phyloP scores from a whole-genome alignment of 2,329 filamentous ascomycete species.

The Botrytis fragariae region DNA sequence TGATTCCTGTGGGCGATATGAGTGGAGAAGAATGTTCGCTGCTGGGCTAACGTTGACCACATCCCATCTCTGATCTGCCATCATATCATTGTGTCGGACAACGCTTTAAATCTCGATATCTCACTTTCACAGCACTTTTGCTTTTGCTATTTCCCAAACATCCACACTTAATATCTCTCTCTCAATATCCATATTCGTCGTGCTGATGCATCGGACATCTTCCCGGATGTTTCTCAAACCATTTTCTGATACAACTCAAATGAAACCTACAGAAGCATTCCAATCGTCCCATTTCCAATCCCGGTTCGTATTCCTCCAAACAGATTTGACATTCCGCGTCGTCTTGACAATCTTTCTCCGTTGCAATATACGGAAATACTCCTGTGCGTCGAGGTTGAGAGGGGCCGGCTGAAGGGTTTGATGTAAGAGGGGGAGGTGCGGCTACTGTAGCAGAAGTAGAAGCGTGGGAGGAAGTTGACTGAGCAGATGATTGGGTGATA shows the following conservation, averaged over 20 bases:
- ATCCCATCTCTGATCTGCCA: not conserved
- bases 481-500: conserved; percentile 26
- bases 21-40: not conserved
- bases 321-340: conserved; percentile 67
- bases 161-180: not conserved
- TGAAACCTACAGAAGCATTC: conserved; percentile 68
- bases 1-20: not conserved
- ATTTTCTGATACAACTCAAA: conserved; percentile 56
- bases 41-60: not conserved
- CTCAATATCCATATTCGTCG: conserved; percentile 20
- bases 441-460: conserved; percentile 22
- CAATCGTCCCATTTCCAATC: conserved; percentile 61
- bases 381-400: conserved; percentile 49
- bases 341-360: conserved; percentile 67
- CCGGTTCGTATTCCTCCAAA: conserved; percentile 62
- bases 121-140: conserved; percentile 44
- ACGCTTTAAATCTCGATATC: conserved; percentile 59
- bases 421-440: conserved; percentile 33
- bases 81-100: not conserved
- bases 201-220: conserved; percentile 66
- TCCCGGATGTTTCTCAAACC: conserved; percentile 62
- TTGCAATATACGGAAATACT: conserved; percentile 63
- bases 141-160: not conserved
- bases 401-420: not conserved
- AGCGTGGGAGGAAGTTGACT: conserved; percentile 28